Evolutionary conservation across 2,329 filamentous ascomycete species (phyloP), one percentile per base, ranked within the genome.

Genomic region (Phialophora chinensis): DNA sequence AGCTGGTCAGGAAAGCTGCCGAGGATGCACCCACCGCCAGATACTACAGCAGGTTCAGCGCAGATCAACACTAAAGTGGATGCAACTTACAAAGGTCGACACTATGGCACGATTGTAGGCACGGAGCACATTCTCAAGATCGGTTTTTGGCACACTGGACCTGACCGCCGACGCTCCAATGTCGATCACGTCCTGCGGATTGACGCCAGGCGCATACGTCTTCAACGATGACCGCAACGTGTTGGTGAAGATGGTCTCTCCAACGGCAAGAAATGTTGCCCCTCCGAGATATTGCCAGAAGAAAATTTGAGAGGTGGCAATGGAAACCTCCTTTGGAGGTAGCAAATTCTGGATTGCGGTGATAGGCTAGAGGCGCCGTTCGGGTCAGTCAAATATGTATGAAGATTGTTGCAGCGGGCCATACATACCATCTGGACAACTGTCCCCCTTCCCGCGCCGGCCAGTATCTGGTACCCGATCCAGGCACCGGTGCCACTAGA

Each of bases 401-500:
- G 49, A 27, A 3, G 49, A 53, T 29, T 7, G 0, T 14, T 11
- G 14, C 50, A 31, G 14, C 3, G 27, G 25, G 35, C 33, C 10
- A 35, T 11, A 33, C 64, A 66, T 17, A 65, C 66, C 55, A 70
- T 66, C 52, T 75, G 73, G 5, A 74, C 52, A 4, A 69, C 67
- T 23, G 72, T 52, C 2, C 73, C 75, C 12, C 69, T 55, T 12
- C 75, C 75, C 7, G 68, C 65, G 6, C 73, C 74, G 12, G 62
- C 60, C 14, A 76, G 60, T 12, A 74, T 72, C 59, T 77, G 73
- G 65, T 76, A 77, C 14, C 74, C 74, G 42, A 76, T 73, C 75
- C 75, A 77, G 7, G 71, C 55, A 38, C 70, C 72, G 10, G 71
- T 27, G n/a, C 66, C 33, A 31, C 65, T 75, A n/a, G 69, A 57